Evolutionary conservation across 495 filamentous ascomycete genomes (phyloP).

Genomic region (Lophium mytilinum): DNA sequence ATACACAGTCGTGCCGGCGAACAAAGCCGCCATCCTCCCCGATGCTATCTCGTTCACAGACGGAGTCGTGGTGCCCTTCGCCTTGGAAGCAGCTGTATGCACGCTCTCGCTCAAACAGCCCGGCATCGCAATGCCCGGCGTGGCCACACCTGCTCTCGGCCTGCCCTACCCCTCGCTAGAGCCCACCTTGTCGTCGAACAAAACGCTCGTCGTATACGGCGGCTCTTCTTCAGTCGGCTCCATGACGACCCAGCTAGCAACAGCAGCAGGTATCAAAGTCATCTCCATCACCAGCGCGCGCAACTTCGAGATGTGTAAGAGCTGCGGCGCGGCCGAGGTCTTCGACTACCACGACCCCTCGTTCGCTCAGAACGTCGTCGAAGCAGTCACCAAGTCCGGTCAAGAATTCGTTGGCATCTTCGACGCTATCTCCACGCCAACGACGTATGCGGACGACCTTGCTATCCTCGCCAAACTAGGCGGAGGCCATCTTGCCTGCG

Average conservation of each 20-base stretch:
- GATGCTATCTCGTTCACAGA: constrained; percentile 31
- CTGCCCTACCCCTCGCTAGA: constrained; percentile 33
- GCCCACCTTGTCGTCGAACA: constrained; percentile 7
- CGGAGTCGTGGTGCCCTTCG: constrained; percentile 34
- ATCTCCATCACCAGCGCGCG: constrained; percentile 23
- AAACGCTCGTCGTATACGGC: constrained; percentile 22
- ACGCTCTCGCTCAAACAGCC: constrained; percentile 28
- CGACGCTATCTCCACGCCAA: constrained; percentile 32
- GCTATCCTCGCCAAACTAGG: constrained; percentile 32
- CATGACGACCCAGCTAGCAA: constrained; percentile 27
- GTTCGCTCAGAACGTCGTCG: constrained; percentile 31
- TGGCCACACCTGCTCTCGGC: constrained; percentile 29
- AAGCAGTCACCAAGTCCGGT: constrained; percentile 26
- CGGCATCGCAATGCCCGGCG: constrained; percentile 27
- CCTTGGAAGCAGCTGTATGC: constrained; percentile 31
- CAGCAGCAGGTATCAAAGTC: constrained; percentile 25
- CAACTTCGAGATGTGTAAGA: constrained; percentile 30
- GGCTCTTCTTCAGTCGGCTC: constrained; percentile 21
- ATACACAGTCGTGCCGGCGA: constrained; percentile 19
- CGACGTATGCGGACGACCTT: constrained; percentile 31
- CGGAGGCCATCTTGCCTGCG: constrained; percentile 34
- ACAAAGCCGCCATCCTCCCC: constrained; percentile 33
- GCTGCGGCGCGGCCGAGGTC: constrained; percentile 27
- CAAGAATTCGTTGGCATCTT: constrained; percentile 35
- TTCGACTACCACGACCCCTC: constrained; percentile 31